Base-by-base conservation (phyloP, 73 alveolate species). In the Breviolum minutum region DNA sequence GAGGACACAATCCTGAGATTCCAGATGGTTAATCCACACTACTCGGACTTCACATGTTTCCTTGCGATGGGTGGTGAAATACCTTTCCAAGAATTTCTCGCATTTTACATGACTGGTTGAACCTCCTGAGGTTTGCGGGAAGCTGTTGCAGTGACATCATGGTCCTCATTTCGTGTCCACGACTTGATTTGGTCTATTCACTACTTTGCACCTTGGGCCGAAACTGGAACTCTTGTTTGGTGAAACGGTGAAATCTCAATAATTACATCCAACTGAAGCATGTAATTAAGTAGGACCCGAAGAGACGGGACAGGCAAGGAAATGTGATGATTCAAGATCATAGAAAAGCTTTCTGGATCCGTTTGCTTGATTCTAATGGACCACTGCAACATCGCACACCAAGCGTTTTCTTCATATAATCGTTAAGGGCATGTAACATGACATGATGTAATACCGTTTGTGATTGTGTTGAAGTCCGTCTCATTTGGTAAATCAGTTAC, bases 151-250 rank as follows among this genome's bases (percentile, higher is more conserved):
- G 14, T 82, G 81, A 29, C 63, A 19, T 63, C 94, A 11, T 86
- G 94, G 94, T 63, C 94, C 40, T 86, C 70, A 77, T 48, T 63
- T n/a, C 77, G 94, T 5, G 63, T 63, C 5, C 94, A 86, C 22
- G 94, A 86, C 63, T 16, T 86, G 94, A 86, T 86, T 63, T 86
- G 94, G 94, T 86, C 94, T 63, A 63, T 86, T 30, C 94, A 86
- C 63, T 86, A 86, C 94, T 86, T 86, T n/a, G 94, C 20, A 13
- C 61, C 94, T 22, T 83, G 90, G 71, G 29, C 70, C 17, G 40
- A 13, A 40, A 30, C 69, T 13, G 77, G 2, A 17, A 40, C 77
- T 17, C 24, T 68, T 14, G 77, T 22, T 68, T 68, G 17, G 17
- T 14, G 77, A 68, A 14, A 17, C 24, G 77, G 77, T 6, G n/a